Evolutionary conservation across 257 asterid genomes (phyloP), one percentile per base, ranked within the genome.

Genomic region (Przewalskia tangutica): DNA sequence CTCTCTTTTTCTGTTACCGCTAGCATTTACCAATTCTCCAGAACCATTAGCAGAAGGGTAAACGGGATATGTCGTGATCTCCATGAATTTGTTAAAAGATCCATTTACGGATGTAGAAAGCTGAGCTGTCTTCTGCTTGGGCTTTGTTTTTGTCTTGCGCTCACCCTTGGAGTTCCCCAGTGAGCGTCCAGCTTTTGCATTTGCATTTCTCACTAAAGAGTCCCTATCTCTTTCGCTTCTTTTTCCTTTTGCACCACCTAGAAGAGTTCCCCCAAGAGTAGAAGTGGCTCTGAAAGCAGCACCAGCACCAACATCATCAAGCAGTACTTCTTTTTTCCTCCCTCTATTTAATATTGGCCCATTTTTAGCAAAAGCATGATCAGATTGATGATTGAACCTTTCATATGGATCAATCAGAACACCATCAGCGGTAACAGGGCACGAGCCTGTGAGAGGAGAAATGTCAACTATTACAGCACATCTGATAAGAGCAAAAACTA

Each of bases 51-150:
- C 90, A 7, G 89, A 76, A 54, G 91, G 85, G 58, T 70, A 67
- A n/a, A 65, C 66, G 11, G 88, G 83, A 51, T 83, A 85, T 54
- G 85, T 64, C 62, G 87, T 17, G 3, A 75, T 38, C 67, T 87
- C 95, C 44, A 83, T 2, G 65, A 88, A 87, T 82, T 90, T 92
- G 77, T 84, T 84, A 76, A 87, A 85, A 78, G 87, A 81, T 54
- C 93, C 93, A 81, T 91, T 89, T 64, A 93, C 95, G 2, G 98
- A 91, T 64, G 93, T 90, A 53, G 97, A 91, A 56, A 95, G 94
- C 84, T 94, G 99, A 65, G 92, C 95, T 38, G 97, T 93, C 86
- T 81, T 94, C 91, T 94, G 98, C 66, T 92, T 94, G 77, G 95
- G 93, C 85, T 94, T 94, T 2, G 94, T 76, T 88, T 92, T 96